A percentile compares a stretch with the other conserved stretches of the same genome.
These are phyloP conservation scores for Meira nashicola DNA, from an alignment of 1,284 basidiomycete species.

Conservation along the genomic window DNA sequence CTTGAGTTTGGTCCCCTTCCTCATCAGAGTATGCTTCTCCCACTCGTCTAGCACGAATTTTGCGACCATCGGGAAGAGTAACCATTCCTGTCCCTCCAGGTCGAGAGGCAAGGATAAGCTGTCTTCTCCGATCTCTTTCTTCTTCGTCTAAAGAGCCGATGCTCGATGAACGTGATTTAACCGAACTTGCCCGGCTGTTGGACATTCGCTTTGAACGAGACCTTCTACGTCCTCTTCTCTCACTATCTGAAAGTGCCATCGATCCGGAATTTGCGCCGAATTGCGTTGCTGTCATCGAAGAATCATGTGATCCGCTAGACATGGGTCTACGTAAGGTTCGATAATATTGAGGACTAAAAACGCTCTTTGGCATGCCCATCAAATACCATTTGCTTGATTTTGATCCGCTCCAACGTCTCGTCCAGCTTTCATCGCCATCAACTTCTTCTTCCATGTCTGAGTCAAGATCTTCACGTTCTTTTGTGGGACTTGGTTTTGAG, in stretches of 20 bases:
- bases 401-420: constrained; percentile 19
- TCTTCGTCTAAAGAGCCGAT: constrained; percentile 17
- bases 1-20: constrained; percentile 1
- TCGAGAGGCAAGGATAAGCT: constrained; percentile 38
- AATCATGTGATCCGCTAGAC: neutral
- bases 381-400: constrained; percentile 37
- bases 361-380: constrained; percentile 42
- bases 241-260: neutral
- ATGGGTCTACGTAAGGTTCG: neutral
- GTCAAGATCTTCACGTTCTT: too few relatives aligned
- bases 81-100: constrained; percentile 52
- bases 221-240: constrained; percentile 3
- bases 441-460: neutral
- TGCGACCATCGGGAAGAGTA: constrained; percentile 47
- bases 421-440: constrained; percentile 26
- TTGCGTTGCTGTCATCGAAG: neutral
- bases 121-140: constrained; percentile 36
- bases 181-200: constrained; percentile 4
- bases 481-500: too few relatives aligned
- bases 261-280: neutral
- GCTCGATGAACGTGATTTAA: constrained; percentile 9
- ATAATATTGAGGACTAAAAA: constrained; percentile 34
- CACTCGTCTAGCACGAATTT: constrained; percentile 43
- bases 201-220: neutral
- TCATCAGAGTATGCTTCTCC: constrained; percentile 26